Evolutionary conservation across 2,329 filamentous ascomycete species (phyloP), one percentile per base, ranked within the genome.

Genomic region (Aschersonia sp.): DNA sequence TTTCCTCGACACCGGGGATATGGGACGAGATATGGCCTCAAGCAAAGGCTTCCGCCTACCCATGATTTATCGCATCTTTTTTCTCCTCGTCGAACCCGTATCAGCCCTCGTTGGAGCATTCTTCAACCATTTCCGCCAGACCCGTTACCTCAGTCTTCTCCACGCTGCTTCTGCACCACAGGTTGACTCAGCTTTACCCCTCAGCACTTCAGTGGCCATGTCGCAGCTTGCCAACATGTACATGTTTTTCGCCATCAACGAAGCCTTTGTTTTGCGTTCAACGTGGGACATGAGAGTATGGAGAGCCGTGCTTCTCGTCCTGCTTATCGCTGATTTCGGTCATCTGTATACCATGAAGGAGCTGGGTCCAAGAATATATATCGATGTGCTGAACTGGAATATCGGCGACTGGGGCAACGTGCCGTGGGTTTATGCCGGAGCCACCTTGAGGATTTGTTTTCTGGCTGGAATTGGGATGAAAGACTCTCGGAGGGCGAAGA

Each of bases 181-280:
- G 6, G 2, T 30, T 10, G 14, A 7, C 40, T 8, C 44, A 29
- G 55, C 63, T 30, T 62, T 81, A 6, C 77, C 83, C 1, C 65
- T 74, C 37, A 73, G 72, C 41, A 83, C 82, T 1, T 74, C 76
- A 8, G 77, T 88, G 50, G 78, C 79, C 41, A 69, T 89, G 56
- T 78, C 79, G 14, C 85, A 90, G 65, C 74, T 90, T 33, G 83
- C 82, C 42, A 89, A 87, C 63, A 69, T 89, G 52, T 90, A 89
- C 65, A 63, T 89, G 40, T 75, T 85, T 49, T 86, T 89, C 62
- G 78, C 83, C 48, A 64, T 90, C 57, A 87, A 84, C 65, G 85
- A 92, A 65, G 83, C 83, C 2, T 65, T 87, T 30, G 80, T 90
- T 10, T 71, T 90, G 53, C 79, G 86, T 42, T 71, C 76, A 12